phyloP scores from a whole-genome alignment of 139 green algal genomes.

The Ettlia oleoabundans region DNA sequence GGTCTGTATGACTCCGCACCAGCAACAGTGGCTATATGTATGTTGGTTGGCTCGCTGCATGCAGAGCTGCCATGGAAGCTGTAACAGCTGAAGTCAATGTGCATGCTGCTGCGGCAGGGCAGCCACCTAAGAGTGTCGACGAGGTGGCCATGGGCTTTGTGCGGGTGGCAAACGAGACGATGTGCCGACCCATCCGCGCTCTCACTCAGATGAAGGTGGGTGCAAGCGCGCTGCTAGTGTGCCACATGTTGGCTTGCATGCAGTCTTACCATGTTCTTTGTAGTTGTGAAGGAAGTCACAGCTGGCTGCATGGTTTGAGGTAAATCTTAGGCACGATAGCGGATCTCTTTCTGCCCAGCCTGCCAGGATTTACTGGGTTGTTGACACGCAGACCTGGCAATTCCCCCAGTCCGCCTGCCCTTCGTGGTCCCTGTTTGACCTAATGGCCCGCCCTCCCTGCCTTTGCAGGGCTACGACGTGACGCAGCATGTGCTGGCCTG shows the following conservation, averaged over 20 bases:
- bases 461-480: constrained; percentile 84
- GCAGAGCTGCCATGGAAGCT: constrained; percentile 60
- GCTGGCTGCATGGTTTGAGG: background rate
- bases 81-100: constrained; percentile 71
- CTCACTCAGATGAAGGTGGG: constrained; percentile 91
- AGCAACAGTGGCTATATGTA: too few relatives aligned
- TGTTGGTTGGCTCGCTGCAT: too few relatives aligned
- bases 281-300: background rate
- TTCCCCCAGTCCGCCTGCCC: background rate
- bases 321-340: too few relatives aligned
- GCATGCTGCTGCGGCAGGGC: constrained; percentile 42
- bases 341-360: too few relatives aligned
- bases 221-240: too few relatives aligned
- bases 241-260: constrained; percentile 84
- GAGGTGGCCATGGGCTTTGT: constrained; percentile 91
- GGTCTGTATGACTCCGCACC: background rate
- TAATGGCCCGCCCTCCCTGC: background rate
- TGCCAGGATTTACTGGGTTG: too few relatives aligned
- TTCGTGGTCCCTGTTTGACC: background rate
- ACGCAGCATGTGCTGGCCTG: constrained; percentile 88
- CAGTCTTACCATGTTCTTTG: background rate
- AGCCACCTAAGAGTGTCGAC: constrained; percentile 69
- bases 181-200: constrained; percentile 95
- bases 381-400: background rate
- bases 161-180: constrained; percentile 96